Base-by-base conservation (phyloP, 2,329 filamentous ascomycete species). In the Capronia americana region DNA sequence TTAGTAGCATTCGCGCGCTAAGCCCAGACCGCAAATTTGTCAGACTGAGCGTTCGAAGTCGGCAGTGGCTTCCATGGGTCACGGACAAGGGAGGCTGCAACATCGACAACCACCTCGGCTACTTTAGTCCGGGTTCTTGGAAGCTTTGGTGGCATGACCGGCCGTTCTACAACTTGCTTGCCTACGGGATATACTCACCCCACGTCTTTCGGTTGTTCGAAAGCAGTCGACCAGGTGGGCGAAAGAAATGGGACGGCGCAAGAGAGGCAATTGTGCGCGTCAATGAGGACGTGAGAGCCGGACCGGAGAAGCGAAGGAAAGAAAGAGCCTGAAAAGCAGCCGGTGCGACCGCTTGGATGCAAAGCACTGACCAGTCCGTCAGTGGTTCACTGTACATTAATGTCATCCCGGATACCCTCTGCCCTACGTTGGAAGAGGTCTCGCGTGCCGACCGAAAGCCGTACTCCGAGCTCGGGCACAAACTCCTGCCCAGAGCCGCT, bases 161-260 rank as follows among this genome's bases (percentile, higher is more conserved):
- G 20, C 69, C 74, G 63, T 70, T 79, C 51, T 77, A 74, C 38
- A 72, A 70, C 28, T 24, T 76, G 50, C 71, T 78, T 61, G 72
- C 75, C 64, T 73, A 75, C 66, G 78, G 77, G 1, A 67, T 79
- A 11, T 71, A 73, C 58, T 75, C 70, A 17, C 74, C 78, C 14
- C 74, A 74, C 68, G 67, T 77, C 1, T 78, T 76, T 68, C 71
- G 77, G 26, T 66, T 78, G 44, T 79, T 79, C 61, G 76, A 78
- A 20, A 75, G 75, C 12, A 75, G 74, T 66, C 53, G 53, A 32
- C 57, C 41, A 4, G 63, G 63, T 24, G 50, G 65, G 11, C 71
- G 74, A 65, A 76, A 74, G 67, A 68, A 60, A 46, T 78, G 76
- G 76, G 68, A 67, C 8, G 74, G 74, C 11, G 76, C 76, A 26